Base-by-base conservation (phyloP, 192 early-diverging fungal species). In the Umbelopsis sp. region DNA sequence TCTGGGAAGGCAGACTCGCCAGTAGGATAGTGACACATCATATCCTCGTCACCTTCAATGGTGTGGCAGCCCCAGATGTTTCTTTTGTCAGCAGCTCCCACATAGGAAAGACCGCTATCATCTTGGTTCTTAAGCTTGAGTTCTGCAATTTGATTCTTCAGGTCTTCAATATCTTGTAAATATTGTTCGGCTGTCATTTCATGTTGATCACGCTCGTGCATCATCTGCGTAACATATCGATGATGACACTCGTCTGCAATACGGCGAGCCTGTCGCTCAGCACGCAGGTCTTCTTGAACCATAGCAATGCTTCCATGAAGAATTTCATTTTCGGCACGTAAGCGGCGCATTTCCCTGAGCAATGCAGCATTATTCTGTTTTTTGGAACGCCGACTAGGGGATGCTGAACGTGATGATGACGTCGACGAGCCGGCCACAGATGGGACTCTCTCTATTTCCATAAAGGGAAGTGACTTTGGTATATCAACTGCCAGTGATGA, bases 271-370 rank as follows among this genome's bases (percentile, higher is more conserved):
- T 75, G 30, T 1, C 68, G 18, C 23, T 72, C 71, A 11, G 66
- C 48, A 11, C 67, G 66, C 0, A 79, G 22, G 25, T 79, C 78
- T 12, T 67, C 55, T 65, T 70, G 70, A 4, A 75, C 52, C 0
- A 79, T 51, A 21, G 58, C 23, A 21, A 79, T 67, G 18, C 70
- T 71, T 13, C 46, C 47, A 45, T 49, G 65, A 7, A 79, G 44
- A 16, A 49, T 46, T 0, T 53, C 71, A 67, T 79, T 79, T 49
- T 79, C 78, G 25, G 55, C 33, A 8, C 68, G 70, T 16, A 79
- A 35, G 21, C 74, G 70, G 20, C 74, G 70, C 18, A 79, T 66
- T 61, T 79, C 78, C 25, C 78, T 73, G 1, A 67, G 9, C 13
- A 79, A 25, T 0, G 55, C 27, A 3, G 55, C 55, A 27, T 61